Evolutionary conservation across 768 basidiomycete species (phyloP).

Genomic region (Mrakia blollopis): DNA sequence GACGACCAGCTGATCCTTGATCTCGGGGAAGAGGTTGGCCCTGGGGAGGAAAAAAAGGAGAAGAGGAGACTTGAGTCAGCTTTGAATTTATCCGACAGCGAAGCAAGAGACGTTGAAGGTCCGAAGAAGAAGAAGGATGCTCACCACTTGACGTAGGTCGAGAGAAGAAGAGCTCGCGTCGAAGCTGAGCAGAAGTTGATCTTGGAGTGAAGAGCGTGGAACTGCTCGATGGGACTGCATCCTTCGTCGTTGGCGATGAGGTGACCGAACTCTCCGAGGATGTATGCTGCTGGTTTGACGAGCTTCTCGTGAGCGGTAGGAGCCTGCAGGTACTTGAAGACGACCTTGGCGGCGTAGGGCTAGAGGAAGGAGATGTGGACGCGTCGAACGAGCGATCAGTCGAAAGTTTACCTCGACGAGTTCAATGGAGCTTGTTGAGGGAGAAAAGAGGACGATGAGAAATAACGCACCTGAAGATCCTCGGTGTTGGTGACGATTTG

Average conservation of each 20-base stretch:
- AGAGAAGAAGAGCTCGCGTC: conserved; percentile 84
- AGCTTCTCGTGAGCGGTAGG: conserved; percentile 65
- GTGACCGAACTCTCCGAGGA: conserved; percentile 97
- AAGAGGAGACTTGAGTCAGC: not conserved
- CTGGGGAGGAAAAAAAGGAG: conserved; percentile 43
- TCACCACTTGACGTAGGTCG: conserved; percentile 81
- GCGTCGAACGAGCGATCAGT: no score
- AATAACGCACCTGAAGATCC: conserved; percentile 54
- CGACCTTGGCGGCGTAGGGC: conserved; percentile 87
- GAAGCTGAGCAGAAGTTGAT: conserved; percentile 89
- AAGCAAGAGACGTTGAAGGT: not conserved
- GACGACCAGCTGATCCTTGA: conserved; percentile 84
- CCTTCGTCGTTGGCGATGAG: conserved; percentile 92
- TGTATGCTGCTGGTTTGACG: conserved; percentile 81
- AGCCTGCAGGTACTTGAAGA: conserved; percentile 79
- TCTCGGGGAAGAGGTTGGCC: conserved; percentile 99
- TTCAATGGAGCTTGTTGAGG: not conserved
- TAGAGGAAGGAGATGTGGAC: conserved; percentile 47
- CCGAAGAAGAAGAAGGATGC: no score
- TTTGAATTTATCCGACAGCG: not conserved
- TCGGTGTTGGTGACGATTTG: conserved; percentile 99
- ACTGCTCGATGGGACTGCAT: conserved; percentile 90
- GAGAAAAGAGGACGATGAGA: no score
- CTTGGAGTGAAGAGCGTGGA: conserved; percentile 85
- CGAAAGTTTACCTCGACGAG: not conserved